These are phyloP conservation scores for Malus orientalis DNA, from an alignment of 306 rosid species.

Conservation along the genomic window DNA sequence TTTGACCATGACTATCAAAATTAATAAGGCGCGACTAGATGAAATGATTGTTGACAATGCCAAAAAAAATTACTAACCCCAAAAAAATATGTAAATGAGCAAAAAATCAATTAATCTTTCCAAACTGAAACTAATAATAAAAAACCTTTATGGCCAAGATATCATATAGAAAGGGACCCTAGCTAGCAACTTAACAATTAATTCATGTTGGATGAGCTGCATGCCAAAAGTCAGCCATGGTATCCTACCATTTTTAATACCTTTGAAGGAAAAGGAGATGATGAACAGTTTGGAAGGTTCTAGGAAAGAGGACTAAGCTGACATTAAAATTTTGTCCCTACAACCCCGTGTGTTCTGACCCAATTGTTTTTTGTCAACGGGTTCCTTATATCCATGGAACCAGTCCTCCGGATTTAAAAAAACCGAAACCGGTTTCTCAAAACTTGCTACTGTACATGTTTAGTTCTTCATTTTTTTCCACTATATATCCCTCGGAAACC, in stretches of 20 bases:
- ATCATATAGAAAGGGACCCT: background rate
- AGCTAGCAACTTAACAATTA: background rate
- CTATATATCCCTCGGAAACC: conserved; percentile 3
- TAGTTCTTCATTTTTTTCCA: background rate
- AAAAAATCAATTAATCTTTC: background rate
- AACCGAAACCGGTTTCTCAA: conserved; percentile 26
- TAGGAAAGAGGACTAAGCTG: conserved; percentile 24
- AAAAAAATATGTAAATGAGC: background rate
- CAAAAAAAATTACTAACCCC: background rate
- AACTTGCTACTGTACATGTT: conserved; percentile 35
- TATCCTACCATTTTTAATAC: background rate
- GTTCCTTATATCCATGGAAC: background rate
- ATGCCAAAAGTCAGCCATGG: conserved; percentile 35
- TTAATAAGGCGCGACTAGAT: background rate
- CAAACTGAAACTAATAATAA: background rate
- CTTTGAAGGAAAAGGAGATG: background rate
- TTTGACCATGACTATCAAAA: background rate
- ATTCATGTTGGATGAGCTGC: conserved; percentile 7
- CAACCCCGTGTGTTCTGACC: conserved; percentile 20
- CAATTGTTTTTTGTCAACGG: conserved; percentile 40
- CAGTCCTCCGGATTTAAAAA: conserved; percentile 22
- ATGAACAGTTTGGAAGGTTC: conserved; percentile 12
- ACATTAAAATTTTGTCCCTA: conserved; percentile 14
- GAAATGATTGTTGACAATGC: too few species aligned
- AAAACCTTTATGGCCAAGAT: background rate